phyloP scores from a whole-genome alignment of 2,329 filamentous ascomycete species.

The Periconia sp. region DNA sequence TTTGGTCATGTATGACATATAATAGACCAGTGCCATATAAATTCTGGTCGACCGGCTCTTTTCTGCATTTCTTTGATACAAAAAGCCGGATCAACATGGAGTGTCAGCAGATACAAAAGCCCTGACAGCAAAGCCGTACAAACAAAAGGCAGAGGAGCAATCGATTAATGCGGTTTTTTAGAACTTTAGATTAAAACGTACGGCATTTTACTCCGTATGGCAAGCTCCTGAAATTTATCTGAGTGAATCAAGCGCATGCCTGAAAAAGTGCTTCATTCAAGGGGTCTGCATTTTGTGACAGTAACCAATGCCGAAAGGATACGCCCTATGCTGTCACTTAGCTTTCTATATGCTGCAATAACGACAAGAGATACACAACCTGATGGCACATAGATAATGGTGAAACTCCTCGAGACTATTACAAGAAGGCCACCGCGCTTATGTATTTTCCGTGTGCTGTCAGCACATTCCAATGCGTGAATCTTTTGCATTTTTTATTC shows the following conservation, averaged over 20 bases:
- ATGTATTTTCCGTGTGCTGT: background rate
- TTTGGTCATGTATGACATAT: too few species aligned
- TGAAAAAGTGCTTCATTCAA: too few species aligned
- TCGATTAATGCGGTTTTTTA: background rate
- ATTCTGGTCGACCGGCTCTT: too few species aligned
- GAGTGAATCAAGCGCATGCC: background rate
- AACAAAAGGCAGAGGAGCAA: background rate
- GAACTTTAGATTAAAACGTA: background rate
- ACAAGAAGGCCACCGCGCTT: background rate
- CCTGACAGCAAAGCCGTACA: background rate
- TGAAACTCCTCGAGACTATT: background rate
- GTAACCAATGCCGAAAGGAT: background rate
- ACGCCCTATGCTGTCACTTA: background rate
- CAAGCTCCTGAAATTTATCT: background rate
- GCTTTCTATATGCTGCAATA: background rate
- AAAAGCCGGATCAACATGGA: background rate
- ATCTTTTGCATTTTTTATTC: background rate
- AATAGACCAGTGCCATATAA: too few species aligned
- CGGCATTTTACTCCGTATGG: background rate
- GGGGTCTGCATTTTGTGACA: too few species aligned
- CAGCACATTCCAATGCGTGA: background rate
- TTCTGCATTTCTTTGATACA: too few species aligned
- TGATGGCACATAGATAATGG: background rate
- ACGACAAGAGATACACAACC: background rate
- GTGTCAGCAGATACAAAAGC: background rate